Conservation (phyloP, 1,284 basidiomycete species). For the Crucibulum cyathiforme region DNA sequence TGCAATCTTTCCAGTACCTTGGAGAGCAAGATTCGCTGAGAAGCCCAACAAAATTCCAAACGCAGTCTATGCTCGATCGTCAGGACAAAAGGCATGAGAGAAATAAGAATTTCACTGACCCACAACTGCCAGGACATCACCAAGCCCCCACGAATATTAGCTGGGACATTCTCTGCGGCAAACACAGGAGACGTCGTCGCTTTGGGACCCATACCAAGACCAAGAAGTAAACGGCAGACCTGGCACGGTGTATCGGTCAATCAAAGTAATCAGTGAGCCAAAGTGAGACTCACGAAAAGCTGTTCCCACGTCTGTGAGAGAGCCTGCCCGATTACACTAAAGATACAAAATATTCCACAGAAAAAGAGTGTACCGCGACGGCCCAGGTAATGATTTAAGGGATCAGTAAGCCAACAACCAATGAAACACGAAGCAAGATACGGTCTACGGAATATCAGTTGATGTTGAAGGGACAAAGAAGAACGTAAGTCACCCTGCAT, state of each 20-base stretch:
- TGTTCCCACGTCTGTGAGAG: slow-evolving; percentile 59
- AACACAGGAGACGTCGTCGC: slow-evolving; percentile 61
- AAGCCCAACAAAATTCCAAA: slow-evolving; percentile 61
- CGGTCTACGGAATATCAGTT: slow-evolving; percentile 34
- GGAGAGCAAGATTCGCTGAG: slow-evolving; percentile 50
- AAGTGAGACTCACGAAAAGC: slow-evolving; percentile 34
- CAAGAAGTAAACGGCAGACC: slow-evolving; percentile 59
- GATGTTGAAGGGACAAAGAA: too few relatives aligned
- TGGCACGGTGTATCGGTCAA: slow-evolving; percentile 8
- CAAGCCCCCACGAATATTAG: slow-evolving; percentile 65
- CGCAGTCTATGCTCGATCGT: slow-evolving; percentile 37
- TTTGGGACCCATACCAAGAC: slow-evolving; percentile 69
- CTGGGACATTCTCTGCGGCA: slow-evolving; percentile 63
- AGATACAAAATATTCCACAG: slow-evolving; percentile 56
- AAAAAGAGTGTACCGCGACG: slow-evolving; percentile 73
- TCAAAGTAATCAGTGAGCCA: background rate
- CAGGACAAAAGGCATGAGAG: background rate
- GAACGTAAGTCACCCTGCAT: slow-evolving; percentile 43
- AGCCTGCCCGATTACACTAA: slow-evolving; percentile 62
- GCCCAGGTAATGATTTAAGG: slow-evolving; percentile 54
- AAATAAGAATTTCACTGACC: slow-evolving; percentile 36
- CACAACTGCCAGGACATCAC: slow-evolving; percentile 68
- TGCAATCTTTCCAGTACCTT: slow-evolving; percentile 46
- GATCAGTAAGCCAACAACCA: slow-evolving; percentile 52
- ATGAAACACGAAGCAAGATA: slow-evolving; percentile 40